Conservation (phyloP, 129 eudicot genomes). For the Lactuca saligna region DNA sequence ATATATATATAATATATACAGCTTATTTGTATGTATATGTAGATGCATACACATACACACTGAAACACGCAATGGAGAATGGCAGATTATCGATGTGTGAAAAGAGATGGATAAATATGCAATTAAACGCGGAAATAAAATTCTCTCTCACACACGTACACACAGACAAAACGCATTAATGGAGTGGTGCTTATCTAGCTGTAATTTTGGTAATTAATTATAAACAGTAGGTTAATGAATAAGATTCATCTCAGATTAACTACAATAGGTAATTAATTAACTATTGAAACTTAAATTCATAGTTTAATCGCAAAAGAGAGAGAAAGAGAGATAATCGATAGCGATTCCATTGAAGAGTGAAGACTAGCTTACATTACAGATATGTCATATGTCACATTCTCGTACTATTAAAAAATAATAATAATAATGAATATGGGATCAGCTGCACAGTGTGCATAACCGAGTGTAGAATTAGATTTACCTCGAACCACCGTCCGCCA, state of each 20-base stretch:
- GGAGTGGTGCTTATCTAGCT: slow-evolving; percentile 17
- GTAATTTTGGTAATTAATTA: slow-evolving; percentile 6
- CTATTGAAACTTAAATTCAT: slow-evolving; percentile 12
- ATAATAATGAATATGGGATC: slow-evolving; percentile 27
- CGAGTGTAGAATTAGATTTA: slow-evolving; percentile 22
- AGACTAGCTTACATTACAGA: slow-evolving; percentile 3
- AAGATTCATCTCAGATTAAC: background rate
- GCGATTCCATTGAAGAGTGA: background rate
- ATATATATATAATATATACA: slow-evolving; percentile 6
- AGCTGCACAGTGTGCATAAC: slow-evolving; percentile 14
- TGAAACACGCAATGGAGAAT: slow-evolving; percentile 36
- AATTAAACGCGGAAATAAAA: slow-evolving; percentile 25
- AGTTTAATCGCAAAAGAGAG: slow-evolving; percentile 3
- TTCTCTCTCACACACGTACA: slow-evolving; percentile 7
- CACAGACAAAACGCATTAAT: slow-evolving; percentile 15
- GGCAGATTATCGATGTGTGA: slow-evolving; percentile 32
- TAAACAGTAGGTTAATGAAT: slow-evolving; percentile 18
- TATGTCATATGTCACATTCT: background rate
- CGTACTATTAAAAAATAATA: background rate
- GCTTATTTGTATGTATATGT: slow-evolving; percentile 7
- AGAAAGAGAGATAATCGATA: slow-evolving; percentile 5
- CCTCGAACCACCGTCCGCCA: slow-evolving; percentile 34
- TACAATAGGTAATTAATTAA: slow-evolving; percentile 9
- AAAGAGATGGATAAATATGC: slow-evolving; percentile 19
- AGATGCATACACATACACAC: slow-evolving; percentile 16